These are phyloP conservation scores for Heliamphora exappendiculata DNA, from an alignment of 148 eudicot species.

Conservation along the genomic window DNA sequence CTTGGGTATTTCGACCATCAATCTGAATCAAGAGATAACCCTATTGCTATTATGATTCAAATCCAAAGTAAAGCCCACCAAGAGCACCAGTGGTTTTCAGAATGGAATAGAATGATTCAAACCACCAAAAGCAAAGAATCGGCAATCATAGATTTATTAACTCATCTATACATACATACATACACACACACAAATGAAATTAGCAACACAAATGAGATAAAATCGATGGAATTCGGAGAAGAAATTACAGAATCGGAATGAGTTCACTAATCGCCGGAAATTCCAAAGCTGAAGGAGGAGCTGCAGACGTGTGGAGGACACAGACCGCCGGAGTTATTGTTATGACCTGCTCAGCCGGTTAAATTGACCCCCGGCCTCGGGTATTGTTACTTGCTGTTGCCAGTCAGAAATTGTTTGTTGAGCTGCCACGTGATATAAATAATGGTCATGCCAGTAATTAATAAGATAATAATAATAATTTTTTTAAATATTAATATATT, in stretches of 20 bases:
- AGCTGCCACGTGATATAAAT: neutral
- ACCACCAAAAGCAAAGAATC: neutral
- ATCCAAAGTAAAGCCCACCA: neutral
- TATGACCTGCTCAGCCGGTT: conserved; percentile 7
- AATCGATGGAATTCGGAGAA: neutral
- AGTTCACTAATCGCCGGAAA: neutral
- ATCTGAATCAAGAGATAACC: neutral
- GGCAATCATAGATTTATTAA: neutral
- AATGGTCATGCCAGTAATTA: too few relatives aligned
- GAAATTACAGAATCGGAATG: neutral
- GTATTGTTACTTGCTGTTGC: neutral
- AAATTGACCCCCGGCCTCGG: neutral
- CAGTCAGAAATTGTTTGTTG: neutral
- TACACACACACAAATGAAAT: neutral
- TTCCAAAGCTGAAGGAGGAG: conserved; percentile 1
- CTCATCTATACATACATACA: neutral
- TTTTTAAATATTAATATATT: too few relatives aligned
- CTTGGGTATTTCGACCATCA: neutral
- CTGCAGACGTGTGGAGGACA: conserved; percentile 4
- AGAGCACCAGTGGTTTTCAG: neutral
- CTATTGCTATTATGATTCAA: neutral
- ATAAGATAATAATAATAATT: too few relatives aligned
- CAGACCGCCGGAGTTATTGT: neutral
- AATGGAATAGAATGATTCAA: neutral
- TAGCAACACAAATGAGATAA: neutral